A percentile compares a stretch with the other conserved stretches of the same genome.
Conservation (phyloP, 2,329 filamentous ascomycete species). For the Ophiostoma montium region DNA sequence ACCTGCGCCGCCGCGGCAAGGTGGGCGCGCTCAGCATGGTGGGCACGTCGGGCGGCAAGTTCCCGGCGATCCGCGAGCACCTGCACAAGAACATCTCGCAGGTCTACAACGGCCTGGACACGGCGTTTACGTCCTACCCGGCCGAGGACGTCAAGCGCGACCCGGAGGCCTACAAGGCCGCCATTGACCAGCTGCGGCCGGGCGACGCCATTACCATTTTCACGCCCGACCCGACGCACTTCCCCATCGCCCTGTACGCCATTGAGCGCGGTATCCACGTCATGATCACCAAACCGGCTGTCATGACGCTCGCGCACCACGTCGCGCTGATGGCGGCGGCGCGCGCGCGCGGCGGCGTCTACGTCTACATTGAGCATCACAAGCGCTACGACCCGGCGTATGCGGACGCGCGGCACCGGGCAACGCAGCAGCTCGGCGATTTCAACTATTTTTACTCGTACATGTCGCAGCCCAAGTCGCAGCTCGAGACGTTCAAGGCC, state of each 20-base stretch:
- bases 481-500: constrained; percentile 86
- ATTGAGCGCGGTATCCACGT: constrained; percentile 82
- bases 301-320: constrained; percentile 72
- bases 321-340: constrained; percentile 59
- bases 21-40: constrained; percentile 80
- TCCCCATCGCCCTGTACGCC: constrained; percentile 81
- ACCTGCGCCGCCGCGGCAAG: constrained; percentile 76
- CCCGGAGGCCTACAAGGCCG: constrained; percentile 71
- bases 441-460: constrained; percentile 99
- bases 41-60: constrained; percentile 77
- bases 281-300: constrained; percentile 85
- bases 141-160: constrained; percentile 53
- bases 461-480: constrained; percentile 86
- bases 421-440: constrained; percentile 57
- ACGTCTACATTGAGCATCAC: constrained; percentile 91
- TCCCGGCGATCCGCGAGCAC: constrained; percentile 77
- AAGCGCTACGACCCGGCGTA: constrained; percentile 93
- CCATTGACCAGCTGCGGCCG: constrained; percentile 68
- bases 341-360: constrained; percentile 61
- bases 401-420: constrained; percentile 69
- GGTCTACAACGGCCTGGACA: constrained; percentile 80
- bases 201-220: constrained; percentile 93
- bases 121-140: constrained; percentile 71
- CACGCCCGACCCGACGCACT: constrained; percentile 87
- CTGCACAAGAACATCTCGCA: constrained; percentile 75